Percentiles rank a stretch among this genome's conserved stretches.
Evolutionary conservation across 2,329 filamentous ascomycete genomes (phyloP).

Genomic region (Samsoniella hepiali): DNA sequence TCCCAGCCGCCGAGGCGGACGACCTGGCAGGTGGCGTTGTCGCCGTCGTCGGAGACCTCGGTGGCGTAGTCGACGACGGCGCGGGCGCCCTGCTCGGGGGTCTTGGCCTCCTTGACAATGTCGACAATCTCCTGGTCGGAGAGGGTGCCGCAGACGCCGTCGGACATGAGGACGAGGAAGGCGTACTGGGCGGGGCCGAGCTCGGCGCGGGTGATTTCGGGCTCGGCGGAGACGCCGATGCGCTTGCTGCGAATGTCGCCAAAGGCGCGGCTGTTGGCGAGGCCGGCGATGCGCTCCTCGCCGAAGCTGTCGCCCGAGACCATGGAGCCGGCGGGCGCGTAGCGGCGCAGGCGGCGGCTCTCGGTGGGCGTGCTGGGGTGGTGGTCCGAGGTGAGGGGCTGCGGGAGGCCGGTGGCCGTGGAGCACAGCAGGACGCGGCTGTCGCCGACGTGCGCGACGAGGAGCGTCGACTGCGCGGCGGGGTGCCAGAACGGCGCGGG

Average conservation of each 20-base stretch:
- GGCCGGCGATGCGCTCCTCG: constrained; percentile 88
- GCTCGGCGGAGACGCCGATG: constrained; percentile 90
- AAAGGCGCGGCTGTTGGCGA: constrained; percentile 92
- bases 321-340: constrained; percentile 70
- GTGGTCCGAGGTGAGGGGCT: constrained; percentile 85
- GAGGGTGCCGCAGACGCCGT: constrained; percentile 83
- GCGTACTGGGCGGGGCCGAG: constrained; percentile 79
- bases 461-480: constrained; percentile 73
- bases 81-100: constrained; percentile 78
- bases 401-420: constrained; percentile 74
- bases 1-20: constrained; percentile 68
- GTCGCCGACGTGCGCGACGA: constrained; percentile 90
- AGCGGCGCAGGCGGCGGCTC: constrained; percentile 77
- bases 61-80: constrained; percentile 84
- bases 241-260: constrained; percentile 90
- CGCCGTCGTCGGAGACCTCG: constrained; percentile 68
- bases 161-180: constrained; percentile 83
- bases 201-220: constrained; percentile 77
- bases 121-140: constrained; percentile 95
- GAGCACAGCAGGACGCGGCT: constrained; percentile 88
- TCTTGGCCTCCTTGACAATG: constrained; percentile 87
- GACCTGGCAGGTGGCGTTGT: constrained; percentile 68
- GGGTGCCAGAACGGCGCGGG: constrained; percentile 96
- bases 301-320: constrained; percentile 90
- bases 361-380: constrained; percentile 87